Base-by-base conservation (phyloP, 202 grass and related monocot genomes). In the Sporobolus alterniflorus region DNA sequence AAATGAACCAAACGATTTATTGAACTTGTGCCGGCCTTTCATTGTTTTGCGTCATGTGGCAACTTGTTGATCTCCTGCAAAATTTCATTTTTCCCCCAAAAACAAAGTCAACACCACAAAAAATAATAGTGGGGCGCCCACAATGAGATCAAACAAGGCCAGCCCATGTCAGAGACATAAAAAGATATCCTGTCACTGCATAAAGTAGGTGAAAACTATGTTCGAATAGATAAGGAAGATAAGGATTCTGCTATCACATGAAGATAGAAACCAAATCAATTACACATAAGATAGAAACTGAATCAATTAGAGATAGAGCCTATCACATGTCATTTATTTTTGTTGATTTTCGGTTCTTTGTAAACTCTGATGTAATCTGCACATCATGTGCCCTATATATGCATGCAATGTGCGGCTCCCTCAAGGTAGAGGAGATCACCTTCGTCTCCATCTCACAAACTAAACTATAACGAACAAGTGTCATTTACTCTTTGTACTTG, bases 91-190 rank as follows among this genome's bases (percentile, higher is more conserved):
- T 73, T 61, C 6, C n/a, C n/a, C n/a, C n/a, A n/a, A 4, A 41
- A 71, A 77, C 29, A 67, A 81, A 86, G 88, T 90, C 88, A 90
- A 83, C 73, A 61, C 67, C 20, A n/a, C 1, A 3, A 41, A 78
- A 17, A 52, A 75, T 1, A 43, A 69, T 42, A 51, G 42, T 57
- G 48, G 25, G 59, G 14, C 40, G 12, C 12, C 51, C 33, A 52
- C 54, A n/a, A n/a, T 76, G 26, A 78, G 78, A 51, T 77, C 15
- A 68, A 64, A 68, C 51, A 44, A 76, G 52, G 51, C 63, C 49
- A 75, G n/a, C 49, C 3, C 54, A 28, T 52, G 61, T 40, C 14
- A n/a, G 20, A 26, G n/a, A 21, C 41, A 36, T 76, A n/a, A 40
- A 13, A 67, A 32, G 74, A 32, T 67, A 73, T 5, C 14, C 16